Evolutionary conservation across 371 early-diverging fungal species (phyloP), one percentile per base, ranked within the genome.

Genomic region (Lichtheimia corymbifera): DNA sequence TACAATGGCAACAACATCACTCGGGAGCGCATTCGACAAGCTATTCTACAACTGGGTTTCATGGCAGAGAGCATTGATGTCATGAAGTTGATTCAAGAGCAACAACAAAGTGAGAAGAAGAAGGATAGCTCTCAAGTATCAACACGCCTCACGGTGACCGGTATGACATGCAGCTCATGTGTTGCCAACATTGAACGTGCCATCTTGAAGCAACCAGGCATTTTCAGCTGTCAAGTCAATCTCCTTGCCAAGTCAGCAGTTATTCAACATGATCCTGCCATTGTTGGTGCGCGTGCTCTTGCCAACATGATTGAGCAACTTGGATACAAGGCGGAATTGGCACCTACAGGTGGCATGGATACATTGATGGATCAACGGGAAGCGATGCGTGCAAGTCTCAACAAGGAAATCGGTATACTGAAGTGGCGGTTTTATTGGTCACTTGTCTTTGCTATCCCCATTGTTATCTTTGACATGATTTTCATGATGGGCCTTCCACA

Each of bases 161-260:
- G 94, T 40, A 94, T 94, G 93, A 93, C 94, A 0, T 93, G 93
- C 71, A 77, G 86, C 20, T 89, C 91, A 15, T 93, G 93, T 71
- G 93, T 93, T 7, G 79, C 80, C 18, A 82, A 90, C 18, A 88
- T 93, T 67, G 86, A 92, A 67, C 66, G 76, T 15, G 70, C 71
- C 4, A 60, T 86, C 47, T 61, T 77, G 60, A 74, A 78, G 9
- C 74, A 79, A 30, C 53, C 64, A 9, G 93, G 91, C 14, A 83
- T 93, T 3, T 24, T 67, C 11, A 74, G 80, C 14, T 85, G 83
- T 18, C 77, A 82, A 52, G 90, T 93, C 50, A 89, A 87, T 55
- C 69, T 93, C 0, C 64, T 91, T 0, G 76, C 90, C 11, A 82
- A 84, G 58, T 79, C 81, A 18, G 89, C 87, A 1, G 71, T 80